Conservation (phyloP, 371 early-diverging fungal species). For the Mortierella sp. region DNA sequence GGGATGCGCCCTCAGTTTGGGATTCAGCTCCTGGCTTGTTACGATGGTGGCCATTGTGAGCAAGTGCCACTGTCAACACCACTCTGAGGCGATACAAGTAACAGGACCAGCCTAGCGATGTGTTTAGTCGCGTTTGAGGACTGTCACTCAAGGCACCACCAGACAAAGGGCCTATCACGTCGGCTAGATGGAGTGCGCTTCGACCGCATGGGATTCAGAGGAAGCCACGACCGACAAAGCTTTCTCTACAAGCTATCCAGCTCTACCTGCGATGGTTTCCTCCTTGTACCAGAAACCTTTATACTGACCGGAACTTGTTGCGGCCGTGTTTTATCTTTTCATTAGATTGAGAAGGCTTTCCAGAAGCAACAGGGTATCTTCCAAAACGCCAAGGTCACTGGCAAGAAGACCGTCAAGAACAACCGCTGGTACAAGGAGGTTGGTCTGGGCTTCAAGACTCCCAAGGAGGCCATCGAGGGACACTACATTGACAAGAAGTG, state of each 20-base stretch:
- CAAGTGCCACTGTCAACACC: no score
- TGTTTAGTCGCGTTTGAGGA: neutral
- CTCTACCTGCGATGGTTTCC: neutral
- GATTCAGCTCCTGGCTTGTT: no score
- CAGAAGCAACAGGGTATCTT: constrained; percentile 98
- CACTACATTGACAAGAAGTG: constrained; percentile 99
- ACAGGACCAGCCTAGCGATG: no score
- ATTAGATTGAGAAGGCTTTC: constrained; percentile 89
- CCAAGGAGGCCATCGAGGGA: constrained; percentile 97
- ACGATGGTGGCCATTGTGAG: no score
- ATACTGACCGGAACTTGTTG: neutral
- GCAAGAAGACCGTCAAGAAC: constrained; percentile 81
- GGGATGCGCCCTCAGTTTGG: no score
- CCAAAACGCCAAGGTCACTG: constrained; percentile 88
- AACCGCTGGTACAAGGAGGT: constrained; percentile 97
- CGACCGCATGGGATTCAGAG: neutral
- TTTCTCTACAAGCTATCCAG: neutral
- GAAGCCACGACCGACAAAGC: neutral
- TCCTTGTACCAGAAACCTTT: no score
- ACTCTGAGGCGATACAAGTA: no score
- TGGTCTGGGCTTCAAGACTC: constrained; percentile 99
- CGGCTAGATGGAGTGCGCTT: no score
- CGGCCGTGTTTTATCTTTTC: neutral
- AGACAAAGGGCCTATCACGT: no score
- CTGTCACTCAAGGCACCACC: no score